Evolutionary conservation across 2,329 filamentous ascomycete species (phyloP), one percentile per base, ranked within the genome.

Genomic region (Penicillium sp.): DNA sequence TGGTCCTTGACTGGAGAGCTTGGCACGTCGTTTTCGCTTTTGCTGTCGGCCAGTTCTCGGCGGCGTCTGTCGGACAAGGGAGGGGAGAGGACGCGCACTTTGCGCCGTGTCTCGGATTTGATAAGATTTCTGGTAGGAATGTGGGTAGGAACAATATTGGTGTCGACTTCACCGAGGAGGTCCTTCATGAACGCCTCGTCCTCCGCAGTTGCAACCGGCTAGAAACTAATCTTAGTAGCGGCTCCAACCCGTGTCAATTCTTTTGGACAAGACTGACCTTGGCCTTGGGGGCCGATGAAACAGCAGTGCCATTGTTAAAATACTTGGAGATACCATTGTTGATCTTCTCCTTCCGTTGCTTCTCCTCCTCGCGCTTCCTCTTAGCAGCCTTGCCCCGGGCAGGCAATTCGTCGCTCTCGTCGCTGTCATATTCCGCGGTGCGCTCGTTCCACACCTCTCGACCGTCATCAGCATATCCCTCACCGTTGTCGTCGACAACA

Each of bases 401-500:
- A 13, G 85, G 85, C 38, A 91, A 86, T 38, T 89, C 89, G 45
- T 95, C 92, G 38, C 88, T 90, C 64, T 89, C 85, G 75, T 89
- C 86, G 65, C 84, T 82, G 73, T 86, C 81, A 52, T 68, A 75
- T 57, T 70, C 65, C 61, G 83, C 83, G 67, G 83, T 81, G 66
- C 89, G 84, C 69, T 90, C 86, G 77, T 94, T 88, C 93, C 94
- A 94, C 70, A 98, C 95, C 79, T 97, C 93, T 58, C 95, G 74
- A 62, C 95, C 95, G 73, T 98, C 95, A 75, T 98, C 94, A 67
- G 92, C 94, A 73, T 99, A 99, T 40, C 95, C 94, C 75, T 94
- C 92, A 72, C 94, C 94, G 80, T 97, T 96, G 80, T 99, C 95
- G 81, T 98, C 95, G 62, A 99, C 93, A 55, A 99, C 94, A 72